Evolutionary conservation across 805 yeast genomes (phyloP).

Genomic region (Starmera amethionina): DNA sequence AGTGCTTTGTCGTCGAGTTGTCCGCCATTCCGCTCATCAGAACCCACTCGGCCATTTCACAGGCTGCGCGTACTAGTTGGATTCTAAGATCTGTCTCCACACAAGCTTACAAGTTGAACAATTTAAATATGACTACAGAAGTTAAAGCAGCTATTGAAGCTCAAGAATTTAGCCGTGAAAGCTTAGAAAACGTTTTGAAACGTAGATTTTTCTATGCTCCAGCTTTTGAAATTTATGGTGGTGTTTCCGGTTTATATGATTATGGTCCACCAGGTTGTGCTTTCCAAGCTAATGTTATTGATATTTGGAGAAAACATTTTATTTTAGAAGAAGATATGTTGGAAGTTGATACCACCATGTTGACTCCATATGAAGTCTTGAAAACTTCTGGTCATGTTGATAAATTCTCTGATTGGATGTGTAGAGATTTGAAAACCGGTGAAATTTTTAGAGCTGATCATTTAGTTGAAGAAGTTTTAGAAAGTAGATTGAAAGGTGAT

Average conservation of each 20-base stretch:
- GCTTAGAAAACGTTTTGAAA: constrained; percentile 81
- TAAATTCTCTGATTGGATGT: constrained; percentile 99
- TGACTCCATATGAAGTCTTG: constrained; percentile 95
- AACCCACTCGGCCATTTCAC: too few relatives aligned
- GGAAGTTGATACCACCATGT: constrained; percentile 96
- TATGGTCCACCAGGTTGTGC: constrained; percentile 99
- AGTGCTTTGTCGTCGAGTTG: too few relatives aligned
- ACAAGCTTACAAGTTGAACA: too few relatives aligned
- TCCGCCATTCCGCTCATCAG: too few relatives aligned
- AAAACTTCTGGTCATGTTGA: constrained; percentile 99
- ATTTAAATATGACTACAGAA: too few relatives aligned
- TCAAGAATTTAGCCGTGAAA: constrained; percentile 66
- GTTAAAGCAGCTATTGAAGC: constrained; percentile 1
- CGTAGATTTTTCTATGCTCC: constrained; percentile 98
- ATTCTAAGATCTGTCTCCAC: too few relatives aligned
- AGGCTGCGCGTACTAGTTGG: too few relatives aligned
- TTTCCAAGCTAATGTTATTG: constrained; percentile 90
- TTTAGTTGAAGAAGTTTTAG: constrained; percentile 94
- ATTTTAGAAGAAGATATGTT: constrained; percentile 97
- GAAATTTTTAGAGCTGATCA: constrained; percentile 99
- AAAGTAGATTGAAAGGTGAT: constrained; percentile 93
- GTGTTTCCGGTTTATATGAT: constrained; percentile 95
- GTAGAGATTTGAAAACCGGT: constrained; percentile 89
- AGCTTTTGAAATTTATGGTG: constrained; percentile 94
- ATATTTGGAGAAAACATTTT: constrained; percentile 96